phyloP scores from a whole-genome alignment of 2,329 filamentous ascomycete species.

The Ceratocystiopsis minuta region DNA sequence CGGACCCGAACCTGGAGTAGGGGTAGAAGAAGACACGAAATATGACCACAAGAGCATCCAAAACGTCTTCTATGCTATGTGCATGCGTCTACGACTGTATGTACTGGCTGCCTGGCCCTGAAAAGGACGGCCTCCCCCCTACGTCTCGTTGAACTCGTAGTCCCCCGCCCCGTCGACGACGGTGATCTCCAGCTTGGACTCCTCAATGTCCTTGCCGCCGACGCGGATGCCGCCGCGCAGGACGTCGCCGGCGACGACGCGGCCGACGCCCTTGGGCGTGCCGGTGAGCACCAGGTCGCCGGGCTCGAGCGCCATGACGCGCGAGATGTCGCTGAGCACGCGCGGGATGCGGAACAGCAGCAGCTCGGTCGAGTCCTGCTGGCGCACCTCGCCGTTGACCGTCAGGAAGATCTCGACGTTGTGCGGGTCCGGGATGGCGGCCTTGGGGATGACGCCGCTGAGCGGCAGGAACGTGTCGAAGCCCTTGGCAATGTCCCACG shows the following conservation, averaged over 20 bases:
- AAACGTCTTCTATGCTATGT: too few species aligned
- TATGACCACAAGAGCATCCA: not conserved
- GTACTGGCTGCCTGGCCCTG: too few species aligned
- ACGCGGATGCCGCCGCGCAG: constrained; percentile 72
- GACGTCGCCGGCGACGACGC: constrained; percentile 68
- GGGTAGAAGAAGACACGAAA: not conserved
- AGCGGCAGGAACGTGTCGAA: constrained; percentile 96
- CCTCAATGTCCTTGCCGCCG: constrained; percentile 63
- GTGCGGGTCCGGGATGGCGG: constrained; percentile 69
- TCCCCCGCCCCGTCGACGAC: constrained; percentile 63
- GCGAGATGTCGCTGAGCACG: constrained; percentile 77
- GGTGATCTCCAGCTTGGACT: constrained; percentile 66
- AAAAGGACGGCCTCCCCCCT: too few species aligned
- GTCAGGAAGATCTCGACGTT: constrained; percentile 70
- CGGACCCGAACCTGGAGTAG: constrained; percentile 32
- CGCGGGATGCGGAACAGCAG: constrained; percentile 88
- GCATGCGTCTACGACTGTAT: too few species aligned
- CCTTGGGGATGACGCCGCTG: constrained; percentile 63
- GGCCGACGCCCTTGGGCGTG: constrained; percentile 87
- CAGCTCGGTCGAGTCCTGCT: constrained; percentile 76
- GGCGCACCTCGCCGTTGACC: constrained; percentile 62
- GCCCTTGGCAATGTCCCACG: constrained; percentile 91
- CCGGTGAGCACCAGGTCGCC: constrained; percentile 93
- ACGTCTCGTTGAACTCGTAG: constrained; percentile 64
- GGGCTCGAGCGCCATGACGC: constrained; percentile 82